Conservation (phyloP, 2,329 filamentous ascomycete species). For the Ascochyta lentis region DNA sequence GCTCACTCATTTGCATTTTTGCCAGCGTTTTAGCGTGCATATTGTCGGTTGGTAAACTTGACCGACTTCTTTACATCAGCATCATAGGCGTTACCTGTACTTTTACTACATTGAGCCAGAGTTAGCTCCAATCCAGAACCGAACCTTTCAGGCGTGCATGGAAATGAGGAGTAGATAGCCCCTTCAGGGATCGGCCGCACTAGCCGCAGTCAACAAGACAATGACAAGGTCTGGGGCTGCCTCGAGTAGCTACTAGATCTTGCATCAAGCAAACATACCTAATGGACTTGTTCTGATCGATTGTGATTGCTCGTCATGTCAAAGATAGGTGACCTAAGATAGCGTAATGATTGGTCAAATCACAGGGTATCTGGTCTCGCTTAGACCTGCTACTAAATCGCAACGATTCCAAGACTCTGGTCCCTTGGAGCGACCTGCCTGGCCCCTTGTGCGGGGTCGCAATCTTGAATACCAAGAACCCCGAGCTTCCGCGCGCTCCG, state of each 20-base stretch:
- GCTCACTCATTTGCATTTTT: constrained; percentile 18
- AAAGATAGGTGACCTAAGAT: background rate
- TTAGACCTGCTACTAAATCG: background rate
- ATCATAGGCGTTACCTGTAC: constrained; percentile 31
- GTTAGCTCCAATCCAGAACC: background rate
- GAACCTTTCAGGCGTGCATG: background rate
- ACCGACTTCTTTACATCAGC: constrained; percentile 21
- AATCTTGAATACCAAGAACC: too few species aligned
- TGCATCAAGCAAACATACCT: background rate
- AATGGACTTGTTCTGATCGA: background rate
- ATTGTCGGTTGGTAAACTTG: constrained; percentile 33
- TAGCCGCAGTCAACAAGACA: background rate
- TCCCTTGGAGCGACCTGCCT: background rate
- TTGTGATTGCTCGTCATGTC: background rate
- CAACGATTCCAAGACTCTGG: background rate
- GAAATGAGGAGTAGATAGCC: constrained; percentile 5
- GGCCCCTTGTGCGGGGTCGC: constrained; percentile 8
- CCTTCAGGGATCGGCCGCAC: constrained; percentile 3
- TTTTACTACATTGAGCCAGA: background rate
- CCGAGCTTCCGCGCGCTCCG: background rate
- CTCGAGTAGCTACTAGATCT: background rate
- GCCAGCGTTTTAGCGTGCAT: constrained; percentile 49
- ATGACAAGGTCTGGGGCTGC: background rate
- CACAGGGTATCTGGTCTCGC: background rate
- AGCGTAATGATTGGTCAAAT: constrained; percentile 7